Evolutionary conservation across 2,329 filamentous ascomycete genomes (phyloP), one percentile per base, ranked within the genome.

Genomic region (Talaromyces sp.): DNA sequence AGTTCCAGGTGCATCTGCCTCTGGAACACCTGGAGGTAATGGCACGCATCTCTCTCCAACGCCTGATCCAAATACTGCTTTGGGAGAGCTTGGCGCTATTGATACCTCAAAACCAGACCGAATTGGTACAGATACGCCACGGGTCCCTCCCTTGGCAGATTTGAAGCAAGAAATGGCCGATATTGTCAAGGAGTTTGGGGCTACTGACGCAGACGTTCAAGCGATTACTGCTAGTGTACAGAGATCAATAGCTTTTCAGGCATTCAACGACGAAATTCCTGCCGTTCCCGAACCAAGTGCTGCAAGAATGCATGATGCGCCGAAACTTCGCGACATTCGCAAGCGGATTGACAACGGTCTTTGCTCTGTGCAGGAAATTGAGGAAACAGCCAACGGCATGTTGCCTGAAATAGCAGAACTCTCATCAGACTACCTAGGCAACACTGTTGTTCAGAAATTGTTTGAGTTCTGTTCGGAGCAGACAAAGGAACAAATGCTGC

Each of bases 391-490:
- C 47, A 84, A 91, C 67, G 91, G 92, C 68, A 99, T 99, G 95
- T 86, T 99, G 16, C 92, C 94, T 10, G 95, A 99, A 77, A 95
- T 99, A 75, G 92, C 93, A 3, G 95, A 99, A 78, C 84, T 99
- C 27, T 86, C 95, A 2, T 97, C 94, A 0, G 95, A 99, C 78
- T 99, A 99, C 73, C 86, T 99, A 37, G 95, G 95, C 71, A 99
- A 99, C 80, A 99, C 95, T 0, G 95, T 99, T n/a, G 94, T 99
- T 19, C 95, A 99, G 81, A 99, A 99, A 80, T 83, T 99, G 54
- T 99, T 99, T 74, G 94, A 99, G 78, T 92, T 92, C 80, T 98
- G 95, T 81, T 95, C 92, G 0, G 94, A 98, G 75, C 83, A 88
- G 49, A 87, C 94, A 49, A 93, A 96, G 72, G 93, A 97, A 76